Percentiles rank a stretch among this genome's conserved stretches.
Evolutionary conservation across 169 alveolate genomes (phyloP).

Genomic region (Plasmodium gonderi): DNA sequence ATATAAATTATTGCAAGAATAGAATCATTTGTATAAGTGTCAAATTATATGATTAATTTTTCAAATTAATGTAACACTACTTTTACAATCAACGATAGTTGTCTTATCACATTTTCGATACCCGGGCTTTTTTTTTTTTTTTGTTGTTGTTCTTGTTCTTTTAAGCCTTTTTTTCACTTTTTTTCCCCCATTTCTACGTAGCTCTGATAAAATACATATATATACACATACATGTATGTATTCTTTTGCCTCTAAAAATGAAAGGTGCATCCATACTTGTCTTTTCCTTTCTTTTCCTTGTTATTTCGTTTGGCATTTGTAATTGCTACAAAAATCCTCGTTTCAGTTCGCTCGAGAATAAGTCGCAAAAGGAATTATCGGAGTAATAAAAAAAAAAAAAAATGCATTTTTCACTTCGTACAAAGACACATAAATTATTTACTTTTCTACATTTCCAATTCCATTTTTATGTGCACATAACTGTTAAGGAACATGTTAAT

Average conservation of each 20-base stretch:
- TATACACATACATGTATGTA: neutral
- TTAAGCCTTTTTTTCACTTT: neutral
- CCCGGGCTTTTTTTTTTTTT: neutral
- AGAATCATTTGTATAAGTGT: neutral
- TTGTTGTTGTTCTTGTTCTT: too few relatives aligned
- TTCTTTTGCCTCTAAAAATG: slow-evolving; percentile 8
- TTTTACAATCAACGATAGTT: neutral
- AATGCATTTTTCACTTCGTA: neutral
- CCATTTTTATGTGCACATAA: neutral
- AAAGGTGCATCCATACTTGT: slow-evolving; percentile 11
- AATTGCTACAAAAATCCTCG: slow-evolving; percentile 25
- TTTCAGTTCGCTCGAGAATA: slow-evolving; percentile 22
- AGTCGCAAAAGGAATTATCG: slow-evolving; percentile 34
- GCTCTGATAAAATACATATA: neutral
- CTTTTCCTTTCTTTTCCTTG: slow-evolving; percentile 11
- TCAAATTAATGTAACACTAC: neutral
- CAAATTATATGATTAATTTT: neutral
- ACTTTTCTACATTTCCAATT: neutral
- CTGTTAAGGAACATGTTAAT: neutral
- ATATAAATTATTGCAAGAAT: neutral
- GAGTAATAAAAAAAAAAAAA: slow-evolving; percentile 27
- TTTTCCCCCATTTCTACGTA: neutral
- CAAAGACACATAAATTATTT: neutral
- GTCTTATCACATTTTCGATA: neutral
- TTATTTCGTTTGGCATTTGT: neutral